Evolutionary conservation across 2,329 filamentous ascomycete species (phyloP).

Genomic region (Elsinoe arachidis): DNA sequence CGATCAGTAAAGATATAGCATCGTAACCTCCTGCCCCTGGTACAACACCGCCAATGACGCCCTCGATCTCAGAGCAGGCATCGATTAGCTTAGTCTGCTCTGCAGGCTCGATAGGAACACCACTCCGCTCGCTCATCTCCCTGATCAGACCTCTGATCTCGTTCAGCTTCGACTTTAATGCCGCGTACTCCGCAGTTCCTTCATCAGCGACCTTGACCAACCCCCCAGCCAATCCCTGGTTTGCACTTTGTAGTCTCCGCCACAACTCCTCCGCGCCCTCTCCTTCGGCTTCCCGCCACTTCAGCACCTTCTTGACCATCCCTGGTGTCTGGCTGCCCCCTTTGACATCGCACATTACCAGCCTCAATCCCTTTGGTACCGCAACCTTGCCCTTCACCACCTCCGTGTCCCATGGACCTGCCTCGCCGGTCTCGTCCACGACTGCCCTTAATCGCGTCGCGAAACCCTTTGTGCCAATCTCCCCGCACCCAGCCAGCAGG

Average conservation of each 20-base stretch:
- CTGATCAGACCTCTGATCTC: slow-evolving; percentile 55
- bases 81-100: slow-evolving; percentile 81
- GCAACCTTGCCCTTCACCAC: slow-evolving; percentile 60
- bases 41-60: slow-evolving; percentile 84
- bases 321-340: slow-evolving; percentile 87
- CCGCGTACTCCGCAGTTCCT: slow-evolving; percentile 42
- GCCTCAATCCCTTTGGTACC: slow-evolving; percentile 62
- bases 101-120: slow-evolving; percentile 79
- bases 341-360: slow-evolving; percentile 94
- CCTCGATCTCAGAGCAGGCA: slow-evolving; percentile 59
- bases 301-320: slow-evolving; percentile 88
- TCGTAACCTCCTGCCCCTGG: slow-evolving; percentile 93
- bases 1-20: slow-evolving; percentile 71
- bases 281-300: slow-evolving; percentile 62
- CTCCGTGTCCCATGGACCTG: slow-evolving; percentile 66
- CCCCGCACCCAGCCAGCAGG: slow-evolving; percentile 59
- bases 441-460: slow-evolving; percentile 53
- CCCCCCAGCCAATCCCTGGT: slow-evolving; percentile 59
- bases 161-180: slow-evolving; percentile 45
- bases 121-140: slow-evolving; percentile 64
- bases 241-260: slow-evolving; percentile 63
- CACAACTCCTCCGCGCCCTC: slow-evolving; percentile 62
- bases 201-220: slow-evolving; percentile 47
- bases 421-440: slow-evolving; percentile 51
- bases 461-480: slow-evolving; percentile 60